Evolutionary conservation across 2,329 filamentous ascomycete genomes (phyloP).

Genomic region (Venturia aucupariae): DNA sequence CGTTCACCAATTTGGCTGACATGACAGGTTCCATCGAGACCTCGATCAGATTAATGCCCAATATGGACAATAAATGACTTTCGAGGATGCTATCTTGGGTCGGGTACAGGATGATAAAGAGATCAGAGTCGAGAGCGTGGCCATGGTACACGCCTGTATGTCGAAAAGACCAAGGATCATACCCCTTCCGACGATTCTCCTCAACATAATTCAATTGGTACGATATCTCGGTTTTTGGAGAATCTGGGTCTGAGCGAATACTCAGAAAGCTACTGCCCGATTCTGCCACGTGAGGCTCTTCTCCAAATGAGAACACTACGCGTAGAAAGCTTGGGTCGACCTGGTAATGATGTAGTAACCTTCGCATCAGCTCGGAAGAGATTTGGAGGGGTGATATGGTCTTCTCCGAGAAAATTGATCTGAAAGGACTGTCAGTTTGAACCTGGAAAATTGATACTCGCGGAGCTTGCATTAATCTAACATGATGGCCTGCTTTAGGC

Average conservation of each 20-base stretch:
- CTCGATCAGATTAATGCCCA: background rate
- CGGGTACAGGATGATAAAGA: background rate
- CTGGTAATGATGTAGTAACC: background rate
- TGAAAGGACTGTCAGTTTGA: background rate
- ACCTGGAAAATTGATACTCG: background rate
- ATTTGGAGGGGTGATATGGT: constrained; percentile 5
- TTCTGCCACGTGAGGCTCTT: background rate
- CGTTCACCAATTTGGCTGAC: background rate
- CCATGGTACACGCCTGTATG: background rate
- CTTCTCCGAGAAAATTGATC: background rate
- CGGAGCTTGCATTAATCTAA: background rate
- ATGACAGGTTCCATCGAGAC: background rate
- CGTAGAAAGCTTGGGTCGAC: background rate
- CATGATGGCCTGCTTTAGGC: background rate
- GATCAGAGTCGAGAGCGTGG: background rate
- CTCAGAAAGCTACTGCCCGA: background rate
- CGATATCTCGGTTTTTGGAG: background rate
- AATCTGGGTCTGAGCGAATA: background rate
- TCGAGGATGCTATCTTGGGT: background rate
- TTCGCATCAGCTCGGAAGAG: background rate
- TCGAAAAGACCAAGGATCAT: background rate
- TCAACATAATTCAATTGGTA: background rate
- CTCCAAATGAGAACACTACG: background rate
- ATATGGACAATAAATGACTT: background rate
- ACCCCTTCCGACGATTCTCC: background rate